Percentiles rank a stretch among this genome's conserved stretches.
Conservation (phyloP, 305 asterid species). For the Lippia alba region DNA sequence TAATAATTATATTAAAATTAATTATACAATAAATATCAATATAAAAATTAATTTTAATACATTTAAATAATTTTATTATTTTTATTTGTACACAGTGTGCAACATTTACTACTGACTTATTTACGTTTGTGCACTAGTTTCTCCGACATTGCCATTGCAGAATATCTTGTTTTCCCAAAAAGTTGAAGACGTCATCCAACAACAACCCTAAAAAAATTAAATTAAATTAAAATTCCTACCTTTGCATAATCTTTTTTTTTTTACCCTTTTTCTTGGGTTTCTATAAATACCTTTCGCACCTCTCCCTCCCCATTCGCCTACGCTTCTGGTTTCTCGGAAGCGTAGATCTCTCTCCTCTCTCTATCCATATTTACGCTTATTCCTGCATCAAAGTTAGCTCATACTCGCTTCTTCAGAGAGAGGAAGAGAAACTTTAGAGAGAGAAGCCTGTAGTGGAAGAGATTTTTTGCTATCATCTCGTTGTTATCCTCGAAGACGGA, state of each 20-base stretch:
- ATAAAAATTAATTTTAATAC: no score
- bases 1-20: no score
- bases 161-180: no score
- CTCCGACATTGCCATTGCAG: no score
- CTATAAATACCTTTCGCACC: constrained; percentile 34
- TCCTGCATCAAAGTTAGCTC: not conserved
- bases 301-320: constrained; percentile 26
- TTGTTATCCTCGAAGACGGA: constrained; percentile 24
- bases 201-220: not conserved
- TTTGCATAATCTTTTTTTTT: not conserved
- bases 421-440: constrained; percentile 25
- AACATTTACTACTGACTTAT: no score
- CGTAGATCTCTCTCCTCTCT: constrained; percentile 49
- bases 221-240: not conserved
- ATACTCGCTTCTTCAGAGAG: constrained; percentile 25
- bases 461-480: constrained; percentile 29
- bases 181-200: not conserved
- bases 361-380: constrained; percentile 24
- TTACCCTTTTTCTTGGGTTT: not conserved
- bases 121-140: no score
- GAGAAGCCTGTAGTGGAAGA: constrained; percentile 32
- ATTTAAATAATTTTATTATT: no score
- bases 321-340: constrained; percentile 68
- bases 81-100: no score
- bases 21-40: no score